A percentile compares a stretch with the other conserved stretches of the same genome.
Evolutionary conservation across 2,329 filamentous ascomycete species (phyloP).

Genomic region (Cordyceps cicadae): DNA sequence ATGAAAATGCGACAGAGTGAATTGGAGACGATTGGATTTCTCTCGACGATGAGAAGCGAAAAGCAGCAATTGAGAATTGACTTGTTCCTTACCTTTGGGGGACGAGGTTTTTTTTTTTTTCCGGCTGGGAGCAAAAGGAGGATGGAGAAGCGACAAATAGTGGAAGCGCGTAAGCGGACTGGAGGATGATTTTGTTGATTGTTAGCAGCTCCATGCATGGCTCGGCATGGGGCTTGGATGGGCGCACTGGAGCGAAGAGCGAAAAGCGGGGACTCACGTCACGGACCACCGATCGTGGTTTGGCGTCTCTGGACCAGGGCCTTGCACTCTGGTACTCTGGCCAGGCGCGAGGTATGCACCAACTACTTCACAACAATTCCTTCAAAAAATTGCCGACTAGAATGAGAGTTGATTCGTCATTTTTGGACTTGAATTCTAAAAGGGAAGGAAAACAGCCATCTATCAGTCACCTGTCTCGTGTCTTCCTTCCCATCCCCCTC

Average conservation of each 20-base stretch:
- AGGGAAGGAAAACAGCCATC: too few relatives aligned
- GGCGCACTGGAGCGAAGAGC: slow-evolving; percentile 8
- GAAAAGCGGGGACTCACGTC: slow-evolving; percentile 14
- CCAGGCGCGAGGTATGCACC: background rate
- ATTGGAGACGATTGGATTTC: background rate
- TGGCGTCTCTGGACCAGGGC: background rate
- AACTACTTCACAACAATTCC: background rate
- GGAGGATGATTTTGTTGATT: slow-evolving; percentile 19
- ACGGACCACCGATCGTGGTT: slow-evolving; percentile 16
- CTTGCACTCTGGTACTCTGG: background rate
- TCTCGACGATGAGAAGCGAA: background rate
- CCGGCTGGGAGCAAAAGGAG: slow-evolving; percentile 12
- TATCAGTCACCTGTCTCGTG: too few relatives aligned
- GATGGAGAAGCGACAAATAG: slow-evolving; percentile 14
- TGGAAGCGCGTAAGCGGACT: slow-evolving; percentile 18
- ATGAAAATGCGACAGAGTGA: background rate
- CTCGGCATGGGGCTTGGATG: too few relatives aligned
- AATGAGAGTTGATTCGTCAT: background rate
- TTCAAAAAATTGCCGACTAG: background rate
- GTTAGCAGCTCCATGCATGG: slow-evolving; percentile 6
- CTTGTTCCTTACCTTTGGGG: slow-evolving; percentile 12
- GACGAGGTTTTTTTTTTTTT: slow-evolving; percentile 2
- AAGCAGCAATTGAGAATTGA: background rate
- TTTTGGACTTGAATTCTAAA: background rate
- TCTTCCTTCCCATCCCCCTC: too few relatives aligned